Evolutionary conservation across 306 rosid genomes (phyloP), one percentile per base, ranked within the genome.

Genomic region (Comarum palustre): DNA sequence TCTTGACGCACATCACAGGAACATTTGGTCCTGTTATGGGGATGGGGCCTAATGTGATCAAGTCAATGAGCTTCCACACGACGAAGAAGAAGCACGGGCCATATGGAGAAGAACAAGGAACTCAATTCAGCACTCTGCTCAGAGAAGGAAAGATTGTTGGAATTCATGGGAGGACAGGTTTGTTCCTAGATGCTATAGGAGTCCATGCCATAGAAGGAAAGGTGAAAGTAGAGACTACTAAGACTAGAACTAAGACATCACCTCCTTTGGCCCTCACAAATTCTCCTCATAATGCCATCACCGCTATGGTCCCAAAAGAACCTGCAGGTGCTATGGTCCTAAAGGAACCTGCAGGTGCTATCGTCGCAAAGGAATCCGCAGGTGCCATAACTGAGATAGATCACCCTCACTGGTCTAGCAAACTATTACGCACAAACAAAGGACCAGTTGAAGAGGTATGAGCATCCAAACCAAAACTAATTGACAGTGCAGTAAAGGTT

Each of bases 141-240:
- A 94, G 73, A 77, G 95, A 88, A 80, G 97, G 98, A 47, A 88
- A 83, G 75, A 82, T 94, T 15, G 90, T 83, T 73, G 98, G 98
- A 19, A 75, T 94, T 80, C 94, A 94, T 76, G 98, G 97, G 57
- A 86, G 94, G 77, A 81, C 76, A 52, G 98, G 98, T 54, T 71
- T 94, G 72, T 94, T 94, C 81, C 67, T 94, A 57, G 97, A 94
- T 79, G 89, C 95, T 66, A 77, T 94, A 20, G 97, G 98, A 16
- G 97, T 89, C 9, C 90, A 89, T 79, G 79, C 83, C 24, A 47
- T 85, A 19, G 97, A 93, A 89, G 96, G 92, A 39, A 91, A 85
- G 82, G 80, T 87, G 16, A 38, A 36, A 5, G 39, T 71, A 0
- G 67, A 57, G 75, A 72, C 67, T 10, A 16, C 67, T 9, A 2